Conservation (phyloP, 1,284 basidiomycete genomes). For the Rhodotorula sp. region DNA sequence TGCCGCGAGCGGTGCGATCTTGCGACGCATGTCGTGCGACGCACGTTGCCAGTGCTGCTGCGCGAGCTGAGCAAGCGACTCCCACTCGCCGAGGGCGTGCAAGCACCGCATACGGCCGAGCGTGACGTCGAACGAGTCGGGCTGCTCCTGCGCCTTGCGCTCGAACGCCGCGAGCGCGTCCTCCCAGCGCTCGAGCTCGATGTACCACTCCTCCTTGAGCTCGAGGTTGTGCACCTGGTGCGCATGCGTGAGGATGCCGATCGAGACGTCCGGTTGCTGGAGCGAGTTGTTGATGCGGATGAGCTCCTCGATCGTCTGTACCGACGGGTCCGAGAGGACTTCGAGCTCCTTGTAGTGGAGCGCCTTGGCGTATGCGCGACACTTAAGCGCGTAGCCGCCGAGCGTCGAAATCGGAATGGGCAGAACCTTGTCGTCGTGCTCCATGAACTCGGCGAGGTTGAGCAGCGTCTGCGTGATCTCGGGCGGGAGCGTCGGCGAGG, state of each 20-base stretch:
- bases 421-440: slow-evolving; percentile 95
- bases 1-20: slow-evolving; percentile 94
- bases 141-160: slow-evolving; percentile 69
- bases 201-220: slow-evolving; percentile 94
- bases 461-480: slow-evolving; percentile 93
- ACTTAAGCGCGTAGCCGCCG: slow-evolving; percentile 90
- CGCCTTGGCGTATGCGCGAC: slow-evolving; percentile 95
- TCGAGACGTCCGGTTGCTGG: slow-evolving; percentile 94
- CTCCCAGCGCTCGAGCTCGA: slow-evolving; percentile 94
- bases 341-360: slow-evolving; percentile 99
- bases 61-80: slow-evolving; percentile 80
- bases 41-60: slow-evolving; percentile 84
- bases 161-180: slow-evolving; percentile 89
- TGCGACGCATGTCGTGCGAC: slow-evolving; percentile 77
- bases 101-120: slow-evolving; percentile 90
- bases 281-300: slow-evolving; percentile 97
- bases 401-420: slow-evolving; percentile 92
- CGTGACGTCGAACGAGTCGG: slow-evolving; percentile 70
- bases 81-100: slow-evolving; percentile 98
- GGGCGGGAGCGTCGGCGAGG: slow-evolving; percentile 73
- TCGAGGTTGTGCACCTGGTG: slow-evolving; percentile 64
- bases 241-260: slow-evolving; percentile 87
- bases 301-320: slow-evolving; percentile 82
- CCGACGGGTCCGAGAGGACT: slow-evolving; percentile 85
- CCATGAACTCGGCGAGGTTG: slow-evolving; percentile 99